These are phyloP conservation scores for Wallemia mellicola DNA, from an alignment of 1,284 basidiomycete genomes.

Conservation along the genomic window DNA sequence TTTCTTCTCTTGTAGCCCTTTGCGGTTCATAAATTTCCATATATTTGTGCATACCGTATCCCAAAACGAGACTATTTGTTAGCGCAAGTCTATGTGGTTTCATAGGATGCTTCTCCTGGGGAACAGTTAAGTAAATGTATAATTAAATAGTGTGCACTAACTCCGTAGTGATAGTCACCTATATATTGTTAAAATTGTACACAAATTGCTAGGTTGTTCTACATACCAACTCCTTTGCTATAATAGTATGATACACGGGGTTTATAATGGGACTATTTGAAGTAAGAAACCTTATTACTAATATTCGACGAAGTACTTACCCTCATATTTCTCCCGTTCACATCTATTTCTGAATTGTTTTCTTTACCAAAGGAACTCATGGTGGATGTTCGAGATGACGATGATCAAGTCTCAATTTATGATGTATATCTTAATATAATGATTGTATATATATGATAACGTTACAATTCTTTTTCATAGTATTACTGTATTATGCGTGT, in stretches of 20 bases:
- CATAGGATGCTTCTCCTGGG: slow-evolving; percentile 91
- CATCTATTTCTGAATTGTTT: neutral
- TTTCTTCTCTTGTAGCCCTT: slow-evolving; percentile 59
- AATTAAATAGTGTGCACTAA: slow-evolving; percentile 17
- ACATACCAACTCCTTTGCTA: slow-evolving; percentile 72
- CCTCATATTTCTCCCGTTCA: neutral
- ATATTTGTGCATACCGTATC: slow-evolving; percentile 82
- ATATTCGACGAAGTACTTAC: neutral
- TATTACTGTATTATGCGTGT: no score
- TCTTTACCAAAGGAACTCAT: neutral
- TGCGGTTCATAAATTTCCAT: slow-evolving; percentile 82
- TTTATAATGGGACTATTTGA: slow-evolving; percentile 41
- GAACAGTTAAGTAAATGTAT: neutral
- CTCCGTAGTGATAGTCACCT: slow-evolving; percentile 50
- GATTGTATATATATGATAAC: neutral
- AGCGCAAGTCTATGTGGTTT: slow-evolving; percentile 81
- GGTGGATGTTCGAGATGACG: neutral
- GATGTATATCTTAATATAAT: neutral
- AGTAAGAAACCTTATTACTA: neutral
- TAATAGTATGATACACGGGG: slow-evolving; percentile 86
- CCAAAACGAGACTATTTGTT: slow-evolving; percentile 81
- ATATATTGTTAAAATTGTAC: neutral
- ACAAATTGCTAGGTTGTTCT: neutral
- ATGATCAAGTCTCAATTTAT: neutral
- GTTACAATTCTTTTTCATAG: no score